These are phyloP conservation scores for Barnettozyma sp. DNA, from an alignment of 805 yeast species.

Conservation along the genomic window DNA sequence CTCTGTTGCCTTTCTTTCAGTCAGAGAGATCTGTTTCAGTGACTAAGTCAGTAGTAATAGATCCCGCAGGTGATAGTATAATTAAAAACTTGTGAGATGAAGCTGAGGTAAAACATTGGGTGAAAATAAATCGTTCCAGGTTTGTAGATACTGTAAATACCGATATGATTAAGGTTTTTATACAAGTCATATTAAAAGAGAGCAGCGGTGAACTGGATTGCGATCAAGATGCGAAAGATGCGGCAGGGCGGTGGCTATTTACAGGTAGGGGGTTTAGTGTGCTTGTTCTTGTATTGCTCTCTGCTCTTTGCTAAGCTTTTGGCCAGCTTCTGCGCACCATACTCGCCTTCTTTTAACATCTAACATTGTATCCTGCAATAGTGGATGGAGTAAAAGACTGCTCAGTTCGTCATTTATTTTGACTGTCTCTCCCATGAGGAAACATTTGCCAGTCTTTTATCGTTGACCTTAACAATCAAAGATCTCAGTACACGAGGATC, in stretches of 20 bases:
- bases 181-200: too few relatives aligned
- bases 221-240: too few relatives aligned
- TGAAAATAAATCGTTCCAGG: too few relatives aligned
- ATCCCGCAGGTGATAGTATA: constrained; percentile 34
- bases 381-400: background rate
- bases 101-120: too few relatives aligned
- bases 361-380: too few relatives aligned
- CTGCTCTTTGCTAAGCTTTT: background rate
- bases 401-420: background rate
- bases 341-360: too few relatives aligned
- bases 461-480: constrained; percentile 56
- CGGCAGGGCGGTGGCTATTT: too few relatives aligned
- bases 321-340: too few relatives aligned
- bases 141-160: too few relatives aligned
- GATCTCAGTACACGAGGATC: constrained; percentile 91
- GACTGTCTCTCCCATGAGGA: constrained; percentile 43
- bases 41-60: constrained; percentile 49
- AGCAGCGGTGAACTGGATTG: too few relatives aligned
- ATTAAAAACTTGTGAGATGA: background rate
- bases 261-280: too few relatives aligned
- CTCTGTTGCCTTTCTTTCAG: constrained; percentile 51
- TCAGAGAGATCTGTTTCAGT: constrained; percentile 53
- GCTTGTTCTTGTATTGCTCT: constrained; percentile 1
- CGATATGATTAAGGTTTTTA: too few relatives aligned
- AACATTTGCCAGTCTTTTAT: constrained; percentile 46